Evolutionary conservation across 805 yeast species (phyloP).

Genomic region (Candida incommunis): DNA sequence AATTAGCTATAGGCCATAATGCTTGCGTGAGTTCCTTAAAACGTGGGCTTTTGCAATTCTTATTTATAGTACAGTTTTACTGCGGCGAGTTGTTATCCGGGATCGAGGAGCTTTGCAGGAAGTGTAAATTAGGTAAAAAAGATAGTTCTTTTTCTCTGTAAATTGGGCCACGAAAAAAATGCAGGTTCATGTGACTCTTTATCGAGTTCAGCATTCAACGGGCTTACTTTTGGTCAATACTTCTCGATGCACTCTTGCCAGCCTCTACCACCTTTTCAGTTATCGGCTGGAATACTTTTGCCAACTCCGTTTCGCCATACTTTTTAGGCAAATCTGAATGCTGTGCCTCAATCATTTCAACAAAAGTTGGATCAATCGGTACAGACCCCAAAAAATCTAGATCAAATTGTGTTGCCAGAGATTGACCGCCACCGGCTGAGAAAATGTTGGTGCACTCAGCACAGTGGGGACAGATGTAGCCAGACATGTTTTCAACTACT

Average conservation of each 20-base stretch:
- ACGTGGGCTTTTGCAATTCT: background rate
- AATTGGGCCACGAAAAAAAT: too few relatives aligned
- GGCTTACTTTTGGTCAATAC: background rate
- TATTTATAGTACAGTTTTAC: too few relatives aligned
- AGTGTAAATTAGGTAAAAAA: too few relatives aligned
- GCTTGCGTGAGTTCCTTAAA: background rate
- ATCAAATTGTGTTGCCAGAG: slow-evolving; percentile 44
- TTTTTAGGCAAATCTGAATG: slow-evolving; percentile 16
- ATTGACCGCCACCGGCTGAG: slow-evolving; percentile 83
- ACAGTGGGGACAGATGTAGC: slow-evolving; percentile 90
- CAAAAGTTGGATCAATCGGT: slow-evolving; percentile 89
- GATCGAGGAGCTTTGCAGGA: too few relatives aligned
- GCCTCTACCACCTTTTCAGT: slow-evolving; percentile 23
- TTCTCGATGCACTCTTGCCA: slow-evolving; percentile 2
- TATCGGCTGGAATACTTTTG: slow-evolving; percentile 33
- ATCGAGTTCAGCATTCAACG: too few relatives aligned
- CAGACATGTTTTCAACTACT: slow-evolving; percentile 90
- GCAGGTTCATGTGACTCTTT: too few relatives aligned
- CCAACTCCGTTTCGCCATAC: slow-evolving; percentile 22
- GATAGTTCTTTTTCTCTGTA: too few relatives aligned
- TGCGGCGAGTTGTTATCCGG: too few relatives aligned
- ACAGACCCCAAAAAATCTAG: slow-evolving; percentile 70
- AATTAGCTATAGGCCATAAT: background rate
- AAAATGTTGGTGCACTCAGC: slow-evolving; percentile 78
- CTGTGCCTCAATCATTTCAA: slow-evolving; percentile 69